Conservation (phyloP, 768 basidiomycete genomes). For the Suillus subalutaceus region DNA sequence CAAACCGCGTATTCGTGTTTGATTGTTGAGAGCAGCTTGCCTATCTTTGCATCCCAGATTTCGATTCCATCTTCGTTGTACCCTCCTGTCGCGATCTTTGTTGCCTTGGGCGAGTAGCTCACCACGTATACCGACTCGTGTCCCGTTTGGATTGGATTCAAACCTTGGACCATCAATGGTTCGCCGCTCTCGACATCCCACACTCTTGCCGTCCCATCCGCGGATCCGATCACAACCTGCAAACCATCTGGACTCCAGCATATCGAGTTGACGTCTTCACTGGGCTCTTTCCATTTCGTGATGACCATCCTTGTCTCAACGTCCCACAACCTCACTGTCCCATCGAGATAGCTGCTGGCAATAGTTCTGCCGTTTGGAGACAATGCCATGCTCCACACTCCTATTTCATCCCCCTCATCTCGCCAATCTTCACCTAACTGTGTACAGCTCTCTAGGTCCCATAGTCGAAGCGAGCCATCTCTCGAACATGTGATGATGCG, state of each 20-base stretch:
- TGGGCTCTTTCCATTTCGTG: slow-evolving; percentile 1
- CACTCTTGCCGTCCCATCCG: slow-evolving; percentile 16
- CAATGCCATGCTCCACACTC: not conserved
- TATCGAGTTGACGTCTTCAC: not conserved
- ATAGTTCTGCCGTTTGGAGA: not conserved
- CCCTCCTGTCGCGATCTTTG: slow-evolving; percentile 3
- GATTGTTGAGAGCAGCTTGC: not conserved
- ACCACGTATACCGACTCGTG: not conserved
- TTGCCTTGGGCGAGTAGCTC: slow-evolving; percentile 3
- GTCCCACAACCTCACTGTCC: slow-evolving; percentile 7
- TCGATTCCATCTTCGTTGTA: not conserved
- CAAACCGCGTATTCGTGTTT: not conserved
- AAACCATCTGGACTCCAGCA: slow-evolving; percentile 13
- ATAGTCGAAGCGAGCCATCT: slow-evolving; percentile 17
- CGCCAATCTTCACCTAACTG: slow-evolving; percentile 8
- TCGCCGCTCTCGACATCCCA: slow-evolving; percentile 2
- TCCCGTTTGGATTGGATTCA: slow-evolving; percentile 4
- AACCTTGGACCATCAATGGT: not conserved
- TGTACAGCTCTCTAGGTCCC: slow-evolving; percentile 30
- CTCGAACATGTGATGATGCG: slow-evolving; percentile 15
- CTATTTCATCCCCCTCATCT: slow-evolving; percentile 11
- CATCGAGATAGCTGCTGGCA: not conserved
- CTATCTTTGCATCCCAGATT: not conserved
- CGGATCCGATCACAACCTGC: slow-evolving; percentile 16
- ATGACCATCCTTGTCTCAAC: slow-evolving; percentile 1